phyloP scores from a whole-genome alignment of 1,139 yeast genomes.

The Hemisphaericaspora xylanilytica region DNA sequence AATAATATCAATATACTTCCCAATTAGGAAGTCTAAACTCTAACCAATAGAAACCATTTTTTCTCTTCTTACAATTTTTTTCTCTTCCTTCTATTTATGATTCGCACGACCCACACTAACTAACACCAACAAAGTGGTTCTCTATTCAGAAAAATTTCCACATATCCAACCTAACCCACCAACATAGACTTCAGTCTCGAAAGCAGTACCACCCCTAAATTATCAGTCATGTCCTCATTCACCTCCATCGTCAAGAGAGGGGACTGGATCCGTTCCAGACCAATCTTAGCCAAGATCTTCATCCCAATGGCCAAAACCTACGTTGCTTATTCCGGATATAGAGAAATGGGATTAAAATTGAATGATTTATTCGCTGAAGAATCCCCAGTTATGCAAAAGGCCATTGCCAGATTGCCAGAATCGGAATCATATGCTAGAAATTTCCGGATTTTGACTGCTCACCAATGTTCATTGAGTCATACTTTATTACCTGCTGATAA shows the following conservation, averaged over 20 bases:
- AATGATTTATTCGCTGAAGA: conserved; percentile 90
- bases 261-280: conserved; percentile 78
- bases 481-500: conserved; percentile 80
- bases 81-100: background rate
- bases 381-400: conserved; percentile 81
- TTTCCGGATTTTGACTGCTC: conserved; percentile 88
- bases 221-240: conserved; percentile 58
- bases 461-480: conserved; percentile 81
- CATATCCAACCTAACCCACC: too few species aligned
- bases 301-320: conserved; percentile 79
- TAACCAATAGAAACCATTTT: conserved; percentile 1
- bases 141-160: too few species aligned
- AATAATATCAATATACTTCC: background rate
- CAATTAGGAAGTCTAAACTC: background rate
- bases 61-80: conserved; percentile 1
- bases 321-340: conserved; percentile 79
- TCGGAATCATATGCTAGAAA: conserved; percentile 85
- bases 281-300: conserved; percentile 69
- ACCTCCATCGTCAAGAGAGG: conserved; percentile 81
- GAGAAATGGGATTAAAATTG: conserved; percentile 81
- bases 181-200: background rate
- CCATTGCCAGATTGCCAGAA: conserved; percentile 81
- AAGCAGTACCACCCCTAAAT: background rate
- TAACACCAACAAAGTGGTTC: too few species aligned
- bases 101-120: too few species aligned